Base-by-base conservation (phyloP, 2,329 filamentous ascomycete genomes). In the Ophiostoma fasciatum region DNA sequence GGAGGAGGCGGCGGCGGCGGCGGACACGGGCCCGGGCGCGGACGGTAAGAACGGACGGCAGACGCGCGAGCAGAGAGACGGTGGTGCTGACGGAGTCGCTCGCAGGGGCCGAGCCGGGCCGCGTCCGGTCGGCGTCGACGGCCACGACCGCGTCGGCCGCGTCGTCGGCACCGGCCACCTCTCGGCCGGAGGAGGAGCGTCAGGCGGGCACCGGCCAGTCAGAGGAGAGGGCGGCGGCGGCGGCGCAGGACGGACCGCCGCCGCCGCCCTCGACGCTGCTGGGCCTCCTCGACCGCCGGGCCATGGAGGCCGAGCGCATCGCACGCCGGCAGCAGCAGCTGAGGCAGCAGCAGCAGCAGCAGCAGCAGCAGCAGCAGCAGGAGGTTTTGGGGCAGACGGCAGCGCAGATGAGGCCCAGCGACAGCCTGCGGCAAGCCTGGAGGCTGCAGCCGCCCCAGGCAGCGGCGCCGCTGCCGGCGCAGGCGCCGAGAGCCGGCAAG, bases 271-370 rank as follows among this genome's bases (percentile, higher is more conserved):
- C n/a, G n/a, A n/a, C n/a, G n/a, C n/a, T n/a, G n/a, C n/a, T n/a
- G n/a, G n/a, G n/a, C n/a, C n/a, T n/a, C n/a, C n/a, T 93, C 1
- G 71, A 94, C 58, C 71, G 87, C 25, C 83, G 77, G 55, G 70
- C 74, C 35, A 90, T 94, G 83, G 88, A 94, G 54, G 65, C 76
- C 48, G 84, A 92, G 51, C 74, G 88, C 28, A 66, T 93, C 12
- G 76, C 73, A 17, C 70, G 87, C 46, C 54, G 75, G 27, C 65
- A 66, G 29, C 82, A 87, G 53, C 68, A 41, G 25, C 35, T 38
- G 11, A 36, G 34, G n/a, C 36, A 38, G 19, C 43, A 45, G 7
- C 12, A 15, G 14, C 34, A 35, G 31, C 19, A 33, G 10, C 9
- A 11, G 7, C 33, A 15, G 7, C 14, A 28, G 25, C 33, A 27